Percentiles rank a stretch among this genome's conserved stretches.
Evolutionary conservation across 306 rosid genomes (phyloP).

Genomic region (Ceratonia siliqua): DNA sequence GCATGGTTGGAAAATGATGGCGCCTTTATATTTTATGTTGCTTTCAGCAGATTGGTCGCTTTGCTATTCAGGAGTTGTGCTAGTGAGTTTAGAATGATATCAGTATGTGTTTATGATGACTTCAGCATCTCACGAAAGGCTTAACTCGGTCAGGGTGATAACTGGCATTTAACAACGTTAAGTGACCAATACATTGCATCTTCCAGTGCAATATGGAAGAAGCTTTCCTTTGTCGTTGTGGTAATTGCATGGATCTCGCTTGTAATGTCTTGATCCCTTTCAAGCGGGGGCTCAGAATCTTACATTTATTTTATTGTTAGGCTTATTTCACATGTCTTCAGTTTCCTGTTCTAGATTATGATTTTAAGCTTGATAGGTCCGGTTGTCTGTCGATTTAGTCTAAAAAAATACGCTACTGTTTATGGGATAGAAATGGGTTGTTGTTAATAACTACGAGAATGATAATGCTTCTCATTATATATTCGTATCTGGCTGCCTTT

Average conservation of each 20-base stretch:
- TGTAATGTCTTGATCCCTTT: background rate
- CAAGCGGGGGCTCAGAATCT: background rate
- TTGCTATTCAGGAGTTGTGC: background rate
- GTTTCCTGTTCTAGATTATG: background rate
- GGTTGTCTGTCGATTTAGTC: background rate
- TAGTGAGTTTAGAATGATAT: background rate
- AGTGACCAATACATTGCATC: background rate
- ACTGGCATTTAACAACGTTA: background rate
- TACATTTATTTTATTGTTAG: background rate
- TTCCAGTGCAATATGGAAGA: background rate
- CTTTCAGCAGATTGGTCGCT: background rate
- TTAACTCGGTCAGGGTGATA: background rate
- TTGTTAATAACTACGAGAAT: background rate
- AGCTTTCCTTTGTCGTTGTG: background rate
- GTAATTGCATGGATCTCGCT: background rate
- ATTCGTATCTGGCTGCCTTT: background rate
- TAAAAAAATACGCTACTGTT: background rate
- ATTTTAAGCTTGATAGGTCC: background rate
- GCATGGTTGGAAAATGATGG: conserved; percentile 25
- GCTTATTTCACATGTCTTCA: conserved; percentile 13
- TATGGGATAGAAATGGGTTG: background rate
- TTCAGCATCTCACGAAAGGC: background rate
- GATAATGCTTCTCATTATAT: background rate
- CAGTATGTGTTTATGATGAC: background rate
- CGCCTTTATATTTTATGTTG: conserved; percentile 8